Evolutionary conservation across 495 filamentous ascomycete genomes (phyloP), one percentile per base, ranked within the genome.

Genomic region (Hypomontagnella submonticulosa): DNA sequence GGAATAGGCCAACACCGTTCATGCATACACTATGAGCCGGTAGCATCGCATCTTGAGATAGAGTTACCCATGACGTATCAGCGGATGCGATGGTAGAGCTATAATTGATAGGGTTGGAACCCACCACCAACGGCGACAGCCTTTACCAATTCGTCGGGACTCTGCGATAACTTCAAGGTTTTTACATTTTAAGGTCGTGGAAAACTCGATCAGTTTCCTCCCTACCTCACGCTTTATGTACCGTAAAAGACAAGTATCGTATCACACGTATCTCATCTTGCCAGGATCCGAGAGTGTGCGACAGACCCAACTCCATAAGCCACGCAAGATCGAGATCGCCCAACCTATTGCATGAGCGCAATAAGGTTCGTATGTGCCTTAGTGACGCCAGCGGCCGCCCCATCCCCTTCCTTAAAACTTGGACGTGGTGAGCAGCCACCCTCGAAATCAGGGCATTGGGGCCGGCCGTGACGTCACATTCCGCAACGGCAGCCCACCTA

Each of bases 341-440:
- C 10, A 33, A 42, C 53, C 23, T 38, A 59, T 67, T 33, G 40
- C 36, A 62, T 15, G 52, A 63, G 15, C 52, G 23, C 46, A 62
- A 53, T 61, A 62, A 23, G 40, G 47, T 54, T 67, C 58, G 53
- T 53, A 58, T 53, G 19, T 9, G 47, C 30, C 33, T 57, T 15
- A 57, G 66, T 70, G 66, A 70, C 67, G 70, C 67, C 63, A 72
- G 46, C 41, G 52, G 43, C 61, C 66, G 54, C 65, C 61, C 61
- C 63, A 63, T 51, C 15, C 47, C 32, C 38, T 27, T 13, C 6
- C 34, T 38, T 11, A 62, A 60, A 67, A 58, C 61, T 59, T 48
- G 59, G 36, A 51, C 53, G 34, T 19, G 47, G 38, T 32, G 38
- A 57, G 33, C 40, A 48, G 41, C 42, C 46, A 48, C 49, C 33